Conservation (phyloP, 2,329 filamentous ascomycete genomes). For the Didymella pomorum region DNA sequence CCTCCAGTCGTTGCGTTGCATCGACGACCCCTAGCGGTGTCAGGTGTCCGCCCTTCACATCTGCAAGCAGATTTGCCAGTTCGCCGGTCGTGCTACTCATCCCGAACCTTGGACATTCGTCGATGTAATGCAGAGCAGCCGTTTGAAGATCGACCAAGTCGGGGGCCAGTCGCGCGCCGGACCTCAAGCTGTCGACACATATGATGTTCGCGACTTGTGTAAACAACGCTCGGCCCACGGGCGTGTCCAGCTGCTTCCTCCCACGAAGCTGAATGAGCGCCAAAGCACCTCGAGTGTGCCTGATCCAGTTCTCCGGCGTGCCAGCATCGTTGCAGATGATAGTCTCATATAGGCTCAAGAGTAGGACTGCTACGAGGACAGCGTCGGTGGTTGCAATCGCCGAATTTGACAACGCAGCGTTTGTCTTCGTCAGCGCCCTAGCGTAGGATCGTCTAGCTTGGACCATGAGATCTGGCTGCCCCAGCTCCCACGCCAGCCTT, state of each 20-base stretch:
- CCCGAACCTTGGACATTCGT: constrained; percentile 8
- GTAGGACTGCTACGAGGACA: constrained; percentile 27
- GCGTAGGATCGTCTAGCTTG: constrained; percentile 20
- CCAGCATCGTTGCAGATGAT: constrained; percentile 18
- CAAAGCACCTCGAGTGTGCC: constrained; percentile 28
- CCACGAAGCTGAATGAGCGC: constrained; percentile 26
- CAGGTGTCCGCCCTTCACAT: constrained; percentile 6
- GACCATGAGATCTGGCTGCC: constrained; percentile 12
- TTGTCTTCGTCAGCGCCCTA: constrained; percentile 19
- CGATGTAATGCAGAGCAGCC: constrained; percentile 1
- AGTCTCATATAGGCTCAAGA: constrained; percentile 29
- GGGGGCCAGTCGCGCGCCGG: constrained; percentile 11
- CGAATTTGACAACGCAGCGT: constrained; percentile 19
- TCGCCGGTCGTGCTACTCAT: constrained; percentile 16
- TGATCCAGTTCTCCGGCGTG: constrained; percentile 25
- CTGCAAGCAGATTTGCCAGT: constrained; percentile 11
- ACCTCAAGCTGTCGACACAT: constrained; percentile 20
- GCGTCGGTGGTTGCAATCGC: constrained; percentile 14
- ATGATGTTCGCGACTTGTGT: constrained; percentile 26
- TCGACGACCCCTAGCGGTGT: constrained; percentile 9
- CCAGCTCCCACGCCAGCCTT: constrained; percentile 19
- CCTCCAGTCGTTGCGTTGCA: constrained; percentile 16
- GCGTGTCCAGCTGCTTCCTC: constrained; percentile 18
- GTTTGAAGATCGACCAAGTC: constrained; percentile 18
- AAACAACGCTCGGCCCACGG: constrained; percentile 27